phyloP scores from a whole-genome alignment of 2,329 filamentous ascomycete species.

The Colletotrichum chlorophyti region DNA sequence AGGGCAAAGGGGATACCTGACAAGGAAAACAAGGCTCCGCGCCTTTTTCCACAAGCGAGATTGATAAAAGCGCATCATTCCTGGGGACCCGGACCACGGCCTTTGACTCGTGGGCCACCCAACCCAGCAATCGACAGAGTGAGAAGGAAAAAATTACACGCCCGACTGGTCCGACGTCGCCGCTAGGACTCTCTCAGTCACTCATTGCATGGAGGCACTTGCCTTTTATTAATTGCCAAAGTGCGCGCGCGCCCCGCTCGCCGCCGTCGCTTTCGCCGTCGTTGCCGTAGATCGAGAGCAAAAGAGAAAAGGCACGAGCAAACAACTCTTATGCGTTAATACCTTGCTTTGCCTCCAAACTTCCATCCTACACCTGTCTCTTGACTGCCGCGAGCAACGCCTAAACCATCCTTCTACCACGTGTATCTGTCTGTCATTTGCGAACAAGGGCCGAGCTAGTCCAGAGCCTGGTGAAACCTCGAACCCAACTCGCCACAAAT shows the following conservation, averaged over 20 bases:
- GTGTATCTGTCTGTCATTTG: conserved; percentile 1
- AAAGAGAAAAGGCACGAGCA: neutral
- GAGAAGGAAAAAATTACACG: conserved; percentile 20
- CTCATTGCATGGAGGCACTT: too few relatives aligned
- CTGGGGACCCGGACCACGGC: conserved; percentile 9
- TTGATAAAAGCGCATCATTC: conserved; percentile 30
- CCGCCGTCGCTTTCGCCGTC: too few relatives aligned
- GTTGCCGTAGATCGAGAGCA: neutral
- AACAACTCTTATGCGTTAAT: neutral
- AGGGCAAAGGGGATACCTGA: conserved; percentile 28
- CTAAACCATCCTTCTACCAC: too few relatives aligned
- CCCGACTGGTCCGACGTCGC: conserved; percentile 13
- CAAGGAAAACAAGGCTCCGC: too few relatives aligned
- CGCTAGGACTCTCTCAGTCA: conserved; percentile 24
- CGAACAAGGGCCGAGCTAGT: conserved; percentile 26
- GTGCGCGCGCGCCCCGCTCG: neutral
- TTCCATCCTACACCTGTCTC: too few relatives aligned
- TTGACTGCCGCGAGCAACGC: too few relatives aligned
- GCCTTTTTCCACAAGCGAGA: conserved; percentile 29
- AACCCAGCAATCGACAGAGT: neutral
- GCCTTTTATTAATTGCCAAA: conserved; percentile 1
- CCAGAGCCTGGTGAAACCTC: conserved; percentile 27
- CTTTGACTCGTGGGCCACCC: neutral
- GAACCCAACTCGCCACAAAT: conserved; percentile 24
- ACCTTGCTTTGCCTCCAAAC: too few relatives aligned